Percentiles rank a stretch among this genome's conserved stretches.
Evolutionary conservation across 768 basidiomycete genomes (phyloP).

Genomic region (Rhodosporidiobolus odoratus): DNA sequence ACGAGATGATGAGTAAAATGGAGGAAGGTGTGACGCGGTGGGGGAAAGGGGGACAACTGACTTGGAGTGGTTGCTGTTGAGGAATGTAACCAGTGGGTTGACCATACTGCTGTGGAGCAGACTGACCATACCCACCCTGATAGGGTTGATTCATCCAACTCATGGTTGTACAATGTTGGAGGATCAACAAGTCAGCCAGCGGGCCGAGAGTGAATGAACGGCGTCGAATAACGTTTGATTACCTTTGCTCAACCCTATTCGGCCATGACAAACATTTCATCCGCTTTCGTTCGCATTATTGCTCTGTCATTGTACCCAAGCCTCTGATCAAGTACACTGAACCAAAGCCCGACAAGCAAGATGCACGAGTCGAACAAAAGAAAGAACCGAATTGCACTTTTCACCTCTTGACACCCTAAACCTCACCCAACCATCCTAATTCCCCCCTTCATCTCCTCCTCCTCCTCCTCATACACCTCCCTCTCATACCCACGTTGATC

Average conservation of each 20-base stretch:
- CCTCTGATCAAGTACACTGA: too few relatives aligned
- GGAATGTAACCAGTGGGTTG: slow-evolving; percentile 56
- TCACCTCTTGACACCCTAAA: too few relatives aligned
- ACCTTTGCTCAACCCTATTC: too few relatives aligned
- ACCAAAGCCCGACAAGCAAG: too few relatives aligned
- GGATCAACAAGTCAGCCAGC: background rate
- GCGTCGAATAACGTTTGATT: too few relatives aligned
- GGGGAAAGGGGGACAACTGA: slow-evolving; percentile 41
- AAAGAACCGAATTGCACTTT: too few relatives aligned
- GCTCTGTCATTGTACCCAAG: background rate
- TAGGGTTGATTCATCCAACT: slow-evolving; percentile 32
- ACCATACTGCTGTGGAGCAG: slow-evolving; percentile 49
- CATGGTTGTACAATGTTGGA: slow-evolving; percentile 1
- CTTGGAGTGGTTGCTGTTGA: slow-evolving; percentile 46
- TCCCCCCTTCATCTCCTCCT: background rate
- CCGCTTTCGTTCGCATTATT: background rate
- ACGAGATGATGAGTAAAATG: background rate
- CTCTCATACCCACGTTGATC: background rate
- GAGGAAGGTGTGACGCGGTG: slow-evolving; percentile 7
- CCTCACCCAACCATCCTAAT: background rate
- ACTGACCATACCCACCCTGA: slow-evolving; percentile 28
- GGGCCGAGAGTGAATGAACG: background rate
- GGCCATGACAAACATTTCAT: too few relatives aligned
- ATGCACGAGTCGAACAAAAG: too few relatives aligned
- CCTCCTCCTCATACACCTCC: background rate